Evolutionary conservation across 768 basidiomycete species (phyloP), one percentile per base, ranked within the genome.

Genomic region (Boletus coccyginus): DNA sequence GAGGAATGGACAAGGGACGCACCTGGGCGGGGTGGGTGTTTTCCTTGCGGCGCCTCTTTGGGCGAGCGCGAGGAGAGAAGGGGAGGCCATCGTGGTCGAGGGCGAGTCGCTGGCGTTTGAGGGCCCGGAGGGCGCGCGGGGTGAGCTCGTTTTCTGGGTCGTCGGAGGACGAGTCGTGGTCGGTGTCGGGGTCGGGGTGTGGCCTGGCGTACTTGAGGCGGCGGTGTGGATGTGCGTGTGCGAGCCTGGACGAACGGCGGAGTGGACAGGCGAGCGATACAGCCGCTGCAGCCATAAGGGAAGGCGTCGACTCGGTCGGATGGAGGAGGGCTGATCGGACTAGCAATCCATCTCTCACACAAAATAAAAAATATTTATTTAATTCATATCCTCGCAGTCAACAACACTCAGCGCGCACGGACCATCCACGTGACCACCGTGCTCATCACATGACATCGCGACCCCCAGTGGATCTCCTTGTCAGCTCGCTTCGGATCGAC

Each of bases 101-200:
- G 1, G 71, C 21, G 60, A 69, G 69, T 1, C 71, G 69, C 31
- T 64, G 70, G 6, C 70, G 70, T 31, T 71, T 71, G 63, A 71
- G 69, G 0, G 70, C 70, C 42, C 70, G 71, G 42, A 71, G 71
- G 2, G 70, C 70, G 52, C 70, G 69, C 39, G 70, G 70, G 0
- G 70, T 71, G 56, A 71, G 70, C 36, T 72, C 69, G 63, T 68
- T 66, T 33, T 70, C 67, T 29, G 56, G 60, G 60, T 68, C 66
- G 7, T 54, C 55, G 7, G 60, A 64, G 39, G 60, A 65, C 0
- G 59, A 57, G 57, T 67, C 63, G 33, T 58, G 57, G 33, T 61
- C 66, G 45, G 36, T 41, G 42, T 66, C 65, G n/a, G 53, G 60
- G 45, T 66, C 62, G 27, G 56, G 53, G 8, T 43, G 8, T n/a